Conservation (phyloP, 2,329 filamentous ascomycete species). For the Aspergillus phoenicis region DNA sequence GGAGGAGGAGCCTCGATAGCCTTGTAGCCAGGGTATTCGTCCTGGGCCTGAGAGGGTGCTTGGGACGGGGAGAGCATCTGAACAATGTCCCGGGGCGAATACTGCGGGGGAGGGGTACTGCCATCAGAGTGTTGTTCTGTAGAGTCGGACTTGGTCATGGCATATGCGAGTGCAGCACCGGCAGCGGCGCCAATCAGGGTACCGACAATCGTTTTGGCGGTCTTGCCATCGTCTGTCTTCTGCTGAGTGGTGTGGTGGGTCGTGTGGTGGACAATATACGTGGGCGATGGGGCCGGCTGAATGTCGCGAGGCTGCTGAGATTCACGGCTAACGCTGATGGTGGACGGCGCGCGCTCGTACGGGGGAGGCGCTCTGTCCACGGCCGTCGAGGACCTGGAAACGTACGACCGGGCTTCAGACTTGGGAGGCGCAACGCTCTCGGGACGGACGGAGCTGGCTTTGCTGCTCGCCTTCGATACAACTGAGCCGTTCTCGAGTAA, state of each 20-base stretch:
- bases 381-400: conserved; percentile 31
- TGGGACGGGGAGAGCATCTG: conserved; percentile 30
- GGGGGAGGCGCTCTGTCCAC: conserved; percentile 25
- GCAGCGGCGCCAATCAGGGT: conserved; percentile 78
- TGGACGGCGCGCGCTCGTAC: conserved; percentile 18
- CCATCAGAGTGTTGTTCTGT: conserved; percentile 23
- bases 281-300: conserved; percentile 25
- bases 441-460: conserved; percentile 31
- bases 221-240: conserved; percentile 43
- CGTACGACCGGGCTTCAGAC: conserved; percentile 33
- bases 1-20: conserved; percentile 38
- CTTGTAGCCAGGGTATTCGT: conserved; percentile 27
- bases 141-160: conserved; percentile 64
- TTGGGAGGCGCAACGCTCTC: conserved; percentile 33
- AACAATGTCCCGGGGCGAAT: conserved; percentile 28
- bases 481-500: conserved; percentile 43
- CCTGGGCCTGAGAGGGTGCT: conserved; percentile 25
- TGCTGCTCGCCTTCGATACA: conserved; percentile 38
- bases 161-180: conserved; percentile 75
- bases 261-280: conserved; percentile 30
- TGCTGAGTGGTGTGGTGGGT: conserved; percentile 33
- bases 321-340: conserved; percentile 22
- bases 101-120: conserved; percentile 26
- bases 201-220: conserved; percentile 68
- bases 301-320: conserved; percentile 25